Base-by-base conservation (phyloP, 768 basidiomycete genomes). In the Tylopilus felleus region DNA sequence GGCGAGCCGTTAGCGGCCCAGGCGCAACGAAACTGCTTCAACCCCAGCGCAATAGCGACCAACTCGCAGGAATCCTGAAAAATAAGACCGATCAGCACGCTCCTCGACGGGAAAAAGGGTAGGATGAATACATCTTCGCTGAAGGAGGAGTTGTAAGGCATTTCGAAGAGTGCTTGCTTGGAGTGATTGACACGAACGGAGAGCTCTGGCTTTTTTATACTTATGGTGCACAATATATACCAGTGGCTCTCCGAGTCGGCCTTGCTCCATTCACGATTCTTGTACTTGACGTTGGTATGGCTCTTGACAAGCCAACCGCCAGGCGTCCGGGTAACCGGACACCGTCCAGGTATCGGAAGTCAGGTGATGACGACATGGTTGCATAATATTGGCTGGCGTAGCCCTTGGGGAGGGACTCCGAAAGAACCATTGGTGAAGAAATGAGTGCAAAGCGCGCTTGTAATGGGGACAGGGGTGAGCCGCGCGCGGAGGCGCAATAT, bases 291-390 rank as follows among this genome's bases (percentile, higher is more conserved):
- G 47, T 57, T 62, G 65, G 65, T 38, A 56, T 46, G 46, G 50
- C 36, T 40, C 40, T 54, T 50, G 55, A 62, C 41, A 49, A 46
- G 60, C 63, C 54, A 65, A 49, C 28, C 1, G 51, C 56, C 48
- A 57, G 48, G 59, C 31, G 8, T 54, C 28, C 48, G 62, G 60
- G 14, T n/a, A 28, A 21, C 41, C 47, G 19, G 49, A 27, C 19
- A 47, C 53, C 38, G 51, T 35, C n/a, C 14, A 40, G 3, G 25
- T 6, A 42, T 31, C 33, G 57, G 62, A 42, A 4, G 33, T 39
- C 22, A 29, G 33, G 28, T 43, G 29, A 27, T 31, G 22, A 40
- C 42, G 47, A 51, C 5, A 13, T 13, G 13, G 44, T 39, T 7
- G 4, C 9, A 31, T 33, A 31, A 47, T n/a, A 22, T 43, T 44